A percentile compares a stretch with the other conserved stretches of the same genome.
Evolutionary conservation across 2,329 filamentous ascomycete species (phyloP).

Genomic region (Calonectria pteridis): DNA sequence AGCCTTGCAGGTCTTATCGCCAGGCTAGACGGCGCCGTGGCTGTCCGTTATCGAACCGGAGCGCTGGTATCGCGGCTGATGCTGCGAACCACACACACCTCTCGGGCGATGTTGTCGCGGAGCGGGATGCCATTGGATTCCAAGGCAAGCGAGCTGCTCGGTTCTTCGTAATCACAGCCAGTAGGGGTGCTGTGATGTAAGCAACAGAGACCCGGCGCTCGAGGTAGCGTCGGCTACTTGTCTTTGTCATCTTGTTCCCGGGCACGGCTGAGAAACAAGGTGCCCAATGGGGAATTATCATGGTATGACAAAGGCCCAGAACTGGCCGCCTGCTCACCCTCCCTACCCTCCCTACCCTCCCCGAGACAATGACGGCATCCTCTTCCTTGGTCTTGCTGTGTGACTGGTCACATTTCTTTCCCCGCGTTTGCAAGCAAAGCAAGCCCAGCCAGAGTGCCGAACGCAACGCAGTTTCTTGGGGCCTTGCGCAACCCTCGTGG

Average conservation of each 20-base stretch:
- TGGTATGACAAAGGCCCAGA: neutral
- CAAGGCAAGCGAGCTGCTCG: neutral
- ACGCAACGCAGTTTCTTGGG: neutral
- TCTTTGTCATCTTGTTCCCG: constrained; percentile 9
- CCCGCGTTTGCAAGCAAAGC: constrained; percentile 21
- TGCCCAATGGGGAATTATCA: constrained; percentile 13
- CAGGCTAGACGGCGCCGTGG: constrained; percentile 20
- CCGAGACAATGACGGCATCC: constrained; percentile 28
- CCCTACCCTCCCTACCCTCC: neutral
- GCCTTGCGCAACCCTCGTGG: constrained; percentile 21
- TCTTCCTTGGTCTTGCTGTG: constrained; percentile 22
- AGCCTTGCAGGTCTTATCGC: neutral
- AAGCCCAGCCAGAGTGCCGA: too few species aligned
- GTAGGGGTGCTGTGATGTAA: constrained; percentile 2
- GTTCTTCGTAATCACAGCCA: neutral
- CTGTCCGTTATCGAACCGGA: constrained; percentile 14
- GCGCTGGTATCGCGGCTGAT: constrained; percentile 10
- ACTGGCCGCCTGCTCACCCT: neutral
- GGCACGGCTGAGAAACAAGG: constrained; percentile 10
- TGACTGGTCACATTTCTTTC: constrained; percentile 33
- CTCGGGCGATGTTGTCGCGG: neutral
- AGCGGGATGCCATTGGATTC: constrained; percentile 15
- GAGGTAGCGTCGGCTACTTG: neutral
- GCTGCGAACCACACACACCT: constrained; percentile 12
- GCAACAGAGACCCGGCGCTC: neutral